Conservation (phyloP, 495 filamentous ascomycete species). For the Xylaria curta region DNA sequence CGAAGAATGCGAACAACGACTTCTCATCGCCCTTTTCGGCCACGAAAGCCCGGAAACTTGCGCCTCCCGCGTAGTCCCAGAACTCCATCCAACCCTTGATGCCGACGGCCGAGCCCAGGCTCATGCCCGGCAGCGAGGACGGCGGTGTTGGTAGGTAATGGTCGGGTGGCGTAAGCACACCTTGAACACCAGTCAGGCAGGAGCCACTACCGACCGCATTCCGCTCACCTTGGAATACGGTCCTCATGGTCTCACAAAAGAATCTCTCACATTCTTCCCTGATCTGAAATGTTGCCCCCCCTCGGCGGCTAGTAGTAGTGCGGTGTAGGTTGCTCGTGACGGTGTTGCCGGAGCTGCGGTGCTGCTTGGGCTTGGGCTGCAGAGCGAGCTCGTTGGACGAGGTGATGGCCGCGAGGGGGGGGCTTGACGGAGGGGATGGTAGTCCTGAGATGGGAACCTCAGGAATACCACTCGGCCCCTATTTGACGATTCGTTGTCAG, state of each 20-base stretch:
- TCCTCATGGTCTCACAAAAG: constrained; percentile 92
- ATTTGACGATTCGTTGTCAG: constrained; percentile 25
- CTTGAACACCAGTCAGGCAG: constrained; percentile 71
- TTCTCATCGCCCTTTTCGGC: constrained; percentile 67
- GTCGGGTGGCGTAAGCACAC: constrained; percentile 52
- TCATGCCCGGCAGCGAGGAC: constrained; percentile 23
- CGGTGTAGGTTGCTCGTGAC: constrained; percentile 21
- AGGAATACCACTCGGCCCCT: constrained; percentile 97
- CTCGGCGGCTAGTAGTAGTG: constrained; percentile 60
- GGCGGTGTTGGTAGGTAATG: constrained; percentile 41
- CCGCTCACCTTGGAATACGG: constrained; percentile 96
- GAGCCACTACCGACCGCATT: constrained; percentile 72
- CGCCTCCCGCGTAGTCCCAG: constrained; percentile 86
- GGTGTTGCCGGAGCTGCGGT: constrained; percentile 42
- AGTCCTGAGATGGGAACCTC: constrained; percentile 84
- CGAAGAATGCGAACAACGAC: constrained; percentile 88
- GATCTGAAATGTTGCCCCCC: constrained; percentile 93
- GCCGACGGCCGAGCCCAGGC: constrained; percentile 30
- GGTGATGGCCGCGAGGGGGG: constrained; percentile 75
- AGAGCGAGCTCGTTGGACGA: constrained; percentile 65
- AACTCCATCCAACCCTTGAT: constrained; percentile 71
- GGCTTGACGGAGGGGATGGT: constrained; percentile 78
- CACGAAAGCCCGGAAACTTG: constrained; percentile 84
- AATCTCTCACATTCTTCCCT: constrained; percentile 99
- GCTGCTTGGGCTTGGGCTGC: constrained; percentile 57